Evolutionary conservation across 225 moss, liverwort and hornwort species (phyloP).

Genomic region (Rhytidiadelphus loreus): DNA sequence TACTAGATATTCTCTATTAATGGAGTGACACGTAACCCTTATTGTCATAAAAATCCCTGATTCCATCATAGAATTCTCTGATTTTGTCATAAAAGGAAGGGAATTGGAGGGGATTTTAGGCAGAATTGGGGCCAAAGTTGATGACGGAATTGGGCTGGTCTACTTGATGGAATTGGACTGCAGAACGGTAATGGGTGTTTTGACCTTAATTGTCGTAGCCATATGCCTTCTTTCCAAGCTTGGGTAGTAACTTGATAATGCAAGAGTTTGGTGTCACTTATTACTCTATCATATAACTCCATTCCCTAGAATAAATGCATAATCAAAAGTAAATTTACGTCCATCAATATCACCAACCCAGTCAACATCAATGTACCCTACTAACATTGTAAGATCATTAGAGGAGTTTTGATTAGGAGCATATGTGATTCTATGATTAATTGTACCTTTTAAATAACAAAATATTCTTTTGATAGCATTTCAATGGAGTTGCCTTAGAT

Average conservation of each 20-base stretch:
- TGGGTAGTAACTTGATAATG: neutral
- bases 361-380: neutral
- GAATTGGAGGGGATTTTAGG: too few species aligned
- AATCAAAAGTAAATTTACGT: neutral
- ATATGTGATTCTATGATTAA: neutral
- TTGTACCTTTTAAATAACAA: neutral
- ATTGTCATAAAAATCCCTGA: too few species aligned
- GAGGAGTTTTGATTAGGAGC: neutral
- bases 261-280: neutral
- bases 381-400: neutral
- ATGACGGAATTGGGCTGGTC: too few species aligned
- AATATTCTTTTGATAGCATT: neutral
- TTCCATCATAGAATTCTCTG: too few species aligned
- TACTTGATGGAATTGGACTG: too few species aligned
- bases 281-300: neutral
- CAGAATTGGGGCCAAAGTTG: too few species aligned
- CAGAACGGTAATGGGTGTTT: too few species aligned
- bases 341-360: neutral
- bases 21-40: too few species aligned
- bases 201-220: neutral
- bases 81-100: too few species aligned
- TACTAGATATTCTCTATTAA: too few species aligned
- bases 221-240: neutral
- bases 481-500: neutral
- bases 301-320: neutral